Conservation (phyloP, 768 basidiomycete genomes). For the Amyloporia xantha region DNA sequence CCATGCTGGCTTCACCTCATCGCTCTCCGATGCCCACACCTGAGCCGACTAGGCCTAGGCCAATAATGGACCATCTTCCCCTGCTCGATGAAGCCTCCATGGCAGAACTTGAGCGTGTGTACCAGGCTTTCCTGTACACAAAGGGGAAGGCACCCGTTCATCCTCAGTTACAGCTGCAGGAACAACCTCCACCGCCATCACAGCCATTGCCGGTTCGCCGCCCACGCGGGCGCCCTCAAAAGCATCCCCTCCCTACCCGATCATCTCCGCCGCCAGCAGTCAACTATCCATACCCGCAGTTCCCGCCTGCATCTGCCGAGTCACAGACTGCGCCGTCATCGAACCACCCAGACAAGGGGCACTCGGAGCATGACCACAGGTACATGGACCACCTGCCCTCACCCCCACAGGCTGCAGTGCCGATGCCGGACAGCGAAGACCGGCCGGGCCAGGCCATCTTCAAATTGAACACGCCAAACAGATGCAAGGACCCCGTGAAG, state of each 20-base stretch:
- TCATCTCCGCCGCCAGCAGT: conserved; percentile 8
- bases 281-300: conserved; percentile 15
- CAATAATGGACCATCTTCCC: conserved; percentile 2
- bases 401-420: conserved; percentile 7
- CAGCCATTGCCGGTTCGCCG: conserved; percentile 5
- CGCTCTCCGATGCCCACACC: not conserved
- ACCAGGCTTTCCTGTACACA: not conserved
- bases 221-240: conserved; percentile 17
- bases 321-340: not conserved
- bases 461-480: conserved; percentile 13
- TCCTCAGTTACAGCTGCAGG: no score
- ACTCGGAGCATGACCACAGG: not conserved
- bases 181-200: not conserved
- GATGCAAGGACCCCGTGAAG: conserved; percentile 19
- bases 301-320: conserved; percentile 1
- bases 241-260: conserved; percentile 5
- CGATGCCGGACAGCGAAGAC: conserved; percentile 5
- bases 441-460: conserved; percentile 18
- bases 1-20: not conserved
- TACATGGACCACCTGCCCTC: no score
- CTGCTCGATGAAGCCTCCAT: conserved; percentile 5
- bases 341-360: not conserved
- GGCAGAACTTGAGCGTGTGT: not conserved
- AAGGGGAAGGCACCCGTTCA: no score
- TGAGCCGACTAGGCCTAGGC: not conserved